A percentile compares a stretch with the other conserved stretches of the same genome.
phyloP scores from a whole-genome alignment of 176 grass and related monocot species.

The Dendrocalamus sinicus region DNA sequence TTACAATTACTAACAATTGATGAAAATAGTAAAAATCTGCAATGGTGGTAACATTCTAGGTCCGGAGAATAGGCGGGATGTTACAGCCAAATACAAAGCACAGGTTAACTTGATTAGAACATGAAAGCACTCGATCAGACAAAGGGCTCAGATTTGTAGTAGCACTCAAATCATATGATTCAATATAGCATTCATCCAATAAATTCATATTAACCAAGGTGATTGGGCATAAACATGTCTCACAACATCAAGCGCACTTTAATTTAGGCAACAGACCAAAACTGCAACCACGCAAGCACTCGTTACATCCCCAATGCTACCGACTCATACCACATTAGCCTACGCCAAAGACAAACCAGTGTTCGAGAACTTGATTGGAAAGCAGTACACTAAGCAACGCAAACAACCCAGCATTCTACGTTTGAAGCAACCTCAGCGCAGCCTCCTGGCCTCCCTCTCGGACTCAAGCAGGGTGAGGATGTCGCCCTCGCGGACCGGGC shows the following conservation, averaged over 20 bases:
- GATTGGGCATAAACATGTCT: neutral
- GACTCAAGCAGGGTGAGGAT: conserved; percentile 79
- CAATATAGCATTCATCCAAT: neutral
- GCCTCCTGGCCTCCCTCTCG: conserved; percentile 78
- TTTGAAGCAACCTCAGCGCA: conserved; percentile 46
- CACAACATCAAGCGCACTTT: neutral
- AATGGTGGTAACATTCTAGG: too few species aligned
- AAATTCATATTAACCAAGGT: neutral
- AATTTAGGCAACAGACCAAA: conserved; percentile 41
- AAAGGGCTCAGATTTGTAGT: neutral
- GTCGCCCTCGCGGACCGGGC: conserved; percentile 69
- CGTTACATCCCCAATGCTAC: conserved; percentile 33
- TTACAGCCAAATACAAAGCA: neutral
- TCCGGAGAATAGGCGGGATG: too few species aligned
- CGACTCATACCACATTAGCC: conserved; percentile 17
- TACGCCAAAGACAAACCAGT: conserved; percentile 15
- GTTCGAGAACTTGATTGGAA: conserved; percentile 33
- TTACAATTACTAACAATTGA: too few species aligned
- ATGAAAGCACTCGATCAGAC: neutral
- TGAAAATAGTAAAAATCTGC: too few species aligned
- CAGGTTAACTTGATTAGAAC: neutral
- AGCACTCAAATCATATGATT: neutral
- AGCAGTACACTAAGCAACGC: conserved; percentile 40
- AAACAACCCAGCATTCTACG: conserved; percentile 10
- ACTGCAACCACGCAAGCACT: conserved; percentile 31